Conservation (phyloP, 2,329 filamentous ascomycete genomes). For the Onygena corvina region DNA sequence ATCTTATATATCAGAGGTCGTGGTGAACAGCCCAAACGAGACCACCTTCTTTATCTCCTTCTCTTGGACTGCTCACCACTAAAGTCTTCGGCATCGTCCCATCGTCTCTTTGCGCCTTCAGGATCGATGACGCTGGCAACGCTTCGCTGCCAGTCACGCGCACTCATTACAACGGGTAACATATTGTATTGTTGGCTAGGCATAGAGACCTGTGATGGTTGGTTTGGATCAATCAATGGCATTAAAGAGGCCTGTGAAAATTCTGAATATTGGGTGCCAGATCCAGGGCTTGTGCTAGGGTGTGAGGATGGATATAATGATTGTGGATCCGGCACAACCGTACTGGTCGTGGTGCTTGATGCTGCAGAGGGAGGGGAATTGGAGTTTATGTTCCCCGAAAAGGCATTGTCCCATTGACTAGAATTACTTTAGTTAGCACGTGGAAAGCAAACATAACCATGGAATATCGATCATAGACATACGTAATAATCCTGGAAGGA, state of each 20-base stretch:
- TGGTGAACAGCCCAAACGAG: neutral
- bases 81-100: constrained; percentile 20
- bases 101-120: constrained; percentile 35
- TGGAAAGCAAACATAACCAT: neutral
- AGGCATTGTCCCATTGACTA: constrained; percentile 92
- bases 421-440: too few species aligned
- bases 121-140: constrained; percentile 39
- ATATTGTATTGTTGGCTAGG: constrained; percentile 20
- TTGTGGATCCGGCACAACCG: neutral
- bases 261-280: neutral
- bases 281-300: neutral
- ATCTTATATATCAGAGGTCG: neutral
- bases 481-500: constrained; percentile 81
- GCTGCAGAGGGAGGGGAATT: constrained; percentile 33
- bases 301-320: neutral
- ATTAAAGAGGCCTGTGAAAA: neutral
- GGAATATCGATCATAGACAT: constrained; percentile 33
- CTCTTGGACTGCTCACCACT: neutral
- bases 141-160: constrained; percentile 38
- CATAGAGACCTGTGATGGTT: constrained; percentile 26
- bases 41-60: neutral
- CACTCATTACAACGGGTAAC: constrained; percentile 31
- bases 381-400: constrained; percentile 55
- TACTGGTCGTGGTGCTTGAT: constrained; percentile 17
- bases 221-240: constrained; percentile 6